Evolutionary conservation across 495 filamentous ascomycete species (phyloP).

Genomic region (Astrothelium macrocarpum): DNA sequence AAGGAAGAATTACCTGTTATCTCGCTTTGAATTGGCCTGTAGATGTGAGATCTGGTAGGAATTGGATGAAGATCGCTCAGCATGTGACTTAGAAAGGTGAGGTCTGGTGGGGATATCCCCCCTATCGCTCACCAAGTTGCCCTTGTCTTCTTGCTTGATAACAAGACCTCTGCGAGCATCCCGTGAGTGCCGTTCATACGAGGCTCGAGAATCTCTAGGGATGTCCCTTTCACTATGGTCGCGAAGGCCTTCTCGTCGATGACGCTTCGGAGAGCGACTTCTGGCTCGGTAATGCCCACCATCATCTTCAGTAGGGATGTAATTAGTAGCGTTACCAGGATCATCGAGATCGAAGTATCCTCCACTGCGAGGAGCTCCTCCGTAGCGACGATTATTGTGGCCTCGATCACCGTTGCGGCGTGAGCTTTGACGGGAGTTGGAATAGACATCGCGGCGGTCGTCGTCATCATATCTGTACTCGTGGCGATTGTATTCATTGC

Average conservation of each 20-base stretch:
- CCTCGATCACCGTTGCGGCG: constrained; percentile 33
- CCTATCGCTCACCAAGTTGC: constrained; percentile 1
- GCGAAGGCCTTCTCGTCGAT: not conserved
- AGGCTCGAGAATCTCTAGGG: not conserved
- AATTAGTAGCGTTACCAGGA: constrained; percentile 22
- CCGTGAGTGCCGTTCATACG: not conserved
- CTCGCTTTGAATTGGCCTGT: constrained; percentile 8
- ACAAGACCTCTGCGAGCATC: not conserved
- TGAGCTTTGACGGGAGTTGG: constrained; percentile 22
- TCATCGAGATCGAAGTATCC: constrained; percentile 59
- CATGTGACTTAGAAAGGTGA: not conserved
- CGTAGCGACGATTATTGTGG: constrained; percentile 27
- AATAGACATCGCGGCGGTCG: constrained; percentile 31
- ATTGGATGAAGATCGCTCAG: not conserved
- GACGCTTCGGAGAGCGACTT: constrained; percentile 1
- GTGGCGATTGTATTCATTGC: constrained; percentile 39
- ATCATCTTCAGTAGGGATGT: not conserved
- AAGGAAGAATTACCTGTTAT: not conserved
- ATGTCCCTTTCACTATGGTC: not conserved
- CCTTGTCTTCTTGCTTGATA: not conserved
- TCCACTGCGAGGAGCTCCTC: not conserved
- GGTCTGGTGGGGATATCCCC: not conserved
- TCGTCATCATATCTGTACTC: constrained; percentile 65
- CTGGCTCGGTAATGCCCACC: not conserved
- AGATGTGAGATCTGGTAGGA: constrained; percentile 10